Base-by-base conservation (phyloP, 2,329 filamentous ascomycete species). In the Pestalotiopsis sp. region DNA sequence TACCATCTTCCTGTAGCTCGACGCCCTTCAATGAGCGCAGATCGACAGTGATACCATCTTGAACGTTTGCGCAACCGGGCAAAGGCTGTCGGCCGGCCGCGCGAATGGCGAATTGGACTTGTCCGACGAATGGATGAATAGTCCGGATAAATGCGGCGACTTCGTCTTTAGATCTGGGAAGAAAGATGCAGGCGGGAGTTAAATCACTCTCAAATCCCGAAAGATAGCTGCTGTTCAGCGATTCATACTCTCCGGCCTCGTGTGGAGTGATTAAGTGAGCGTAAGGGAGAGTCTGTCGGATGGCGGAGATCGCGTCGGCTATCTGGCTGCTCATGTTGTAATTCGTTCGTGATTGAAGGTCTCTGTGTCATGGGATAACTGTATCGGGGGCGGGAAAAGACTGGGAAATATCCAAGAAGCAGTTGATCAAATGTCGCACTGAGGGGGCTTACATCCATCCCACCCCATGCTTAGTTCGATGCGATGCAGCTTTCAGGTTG, bases 81-180 rank as follows among this genome's bases (percentile, higher is more conserved):
- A 64, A 20, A 5, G 67, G 65, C 57, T 71, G 70, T n/a, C 66
- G 64, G 9, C 70, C 70, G 1, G 66, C 68, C n/a, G 66, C 70
- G 4, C 65, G 65, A n/a, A 69, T 63, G 65, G 69, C 68, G 39
- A 71, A 55, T 14, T 62, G n/a, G n/a, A 65, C 40, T 3, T 58
- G 57, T 4, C 57, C 59, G 35, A 30, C 22, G 20, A 13, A 24
- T 14, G 22, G 20, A 14, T 58, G 11, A 13, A 58, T 11, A n/a
- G 14, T 20, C 10, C 14, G 56, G 4, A 58, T 2, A 6, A 58
- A 58, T 3, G 20, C 26, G 20, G 4, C 20, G 20, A 58, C 56
- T 13, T 58, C 56, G 3, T 58, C 56, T 13, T 26, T 58, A 7
- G 56, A 24, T 11, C 14, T n/a, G 5, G 56, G 56, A 24, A 24